Evolutionary conservation across 2,329 filamentous ascomycete species (phyloP).

Genomic region (Tetracladium maxilliforme): DNA sequence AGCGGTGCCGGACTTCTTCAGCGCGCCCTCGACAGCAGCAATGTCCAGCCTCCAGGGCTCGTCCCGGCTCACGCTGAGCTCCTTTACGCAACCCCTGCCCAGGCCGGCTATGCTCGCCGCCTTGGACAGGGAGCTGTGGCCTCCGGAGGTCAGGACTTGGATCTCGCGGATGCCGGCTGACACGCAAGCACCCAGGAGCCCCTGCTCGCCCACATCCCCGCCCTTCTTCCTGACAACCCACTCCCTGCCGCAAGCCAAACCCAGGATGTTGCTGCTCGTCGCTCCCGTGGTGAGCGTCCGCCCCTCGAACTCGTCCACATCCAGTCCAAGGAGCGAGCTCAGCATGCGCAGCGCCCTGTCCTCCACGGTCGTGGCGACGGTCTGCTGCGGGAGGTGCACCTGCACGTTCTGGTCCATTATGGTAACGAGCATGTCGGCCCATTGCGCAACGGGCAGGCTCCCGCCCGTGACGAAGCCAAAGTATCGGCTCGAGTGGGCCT

Average conservation of each 20-base stretch:
- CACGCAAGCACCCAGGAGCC: constrained; percentile 51
- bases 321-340: constrained; percentile 47
- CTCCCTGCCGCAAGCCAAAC: constrained; percentile 59
- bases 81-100: constrained; percentile 52
- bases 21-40: constrained; percentile 41
- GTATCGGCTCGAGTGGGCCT: constrained; percentile 53
- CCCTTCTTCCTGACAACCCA: constrained; percentile 34
- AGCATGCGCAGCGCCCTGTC: constrained; percentile 57
- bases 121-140: constrained; percentile 74
- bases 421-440: constrained; percentile 75
- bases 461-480: constrained; percentile 86
- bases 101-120: constrained; percentile 72
- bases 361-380: constrained; percentile 63
- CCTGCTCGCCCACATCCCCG: constrained; percentile 46
- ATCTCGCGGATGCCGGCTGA: constrained; percentile 50
- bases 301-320: constrained; percentile 45
- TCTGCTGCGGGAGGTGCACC: constrained; percentile 67
- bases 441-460: constrained; percentile 60
- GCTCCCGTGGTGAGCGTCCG: constrained; percentile 67
- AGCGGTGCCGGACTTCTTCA: constrained; percentile 38
- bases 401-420: constrained; percentile 71
- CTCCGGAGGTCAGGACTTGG: constrained; percentile 66
- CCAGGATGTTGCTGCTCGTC: constrained; percentile 50
- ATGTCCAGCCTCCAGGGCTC: constrained; percentile 61
- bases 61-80: constrained; percentile 32